Conservation (phyloP, 768 basidiomycete species). For the Mycena filopes region DNA sequence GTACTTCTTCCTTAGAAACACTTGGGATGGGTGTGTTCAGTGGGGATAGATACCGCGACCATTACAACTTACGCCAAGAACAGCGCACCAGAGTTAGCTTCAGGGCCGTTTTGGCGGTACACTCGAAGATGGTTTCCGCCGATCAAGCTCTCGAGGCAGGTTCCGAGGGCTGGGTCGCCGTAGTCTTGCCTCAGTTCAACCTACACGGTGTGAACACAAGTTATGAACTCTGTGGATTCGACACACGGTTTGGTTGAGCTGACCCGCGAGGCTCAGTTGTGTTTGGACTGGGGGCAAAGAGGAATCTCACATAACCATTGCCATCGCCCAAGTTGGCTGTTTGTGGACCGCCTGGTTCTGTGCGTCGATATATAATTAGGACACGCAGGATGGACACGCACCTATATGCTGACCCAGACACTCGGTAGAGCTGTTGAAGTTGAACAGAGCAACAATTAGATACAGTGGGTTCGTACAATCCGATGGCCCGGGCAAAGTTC, state of each 20-base stretch:
- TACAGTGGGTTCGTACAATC: slow-evolving; percentile 59
- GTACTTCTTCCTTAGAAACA: slow-evolving; percentile 56
- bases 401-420: slow-evolving; percentile 29
- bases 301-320: slow-evolving; percentile 58
- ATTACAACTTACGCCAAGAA: slow-evolving; percentile 64
- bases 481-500: slow-evolving; percentile 70
- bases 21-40: slow-evolving; percentile 36
- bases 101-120: slow-evolving; percentile 67
- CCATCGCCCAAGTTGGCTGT: slow-evolving; percentile 85
- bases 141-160: slow-evolving; percentile 80
- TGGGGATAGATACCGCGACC: neutral
- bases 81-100: slow-evolving; percentile 57
- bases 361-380: no score
- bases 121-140: slow-evolving; percentile 84
- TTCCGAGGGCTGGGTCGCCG: slow-evolving; percentile 68
- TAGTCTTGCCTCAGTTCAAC: slow-evolving; percentile 83
- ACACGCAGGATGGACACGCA: no score
- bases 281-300: no score
- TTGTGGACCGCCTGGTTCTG: slow-evolving; percentile 68
- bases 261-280: no score
- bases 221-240: slow-evolving; percentile 29
- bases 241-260: slow-evolving; percentile 59
- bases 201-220: slow-evolving; percentile 44
- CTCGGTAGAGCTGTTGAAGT: slow-evolving; percentile 27
- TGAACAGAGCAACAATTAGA: slow-evolving; percentile 42